Evolutionary conservation across 768 basidiomycete genomes (phyloP).

Genomic region (Macrolepiota dolichaula): DNA sequence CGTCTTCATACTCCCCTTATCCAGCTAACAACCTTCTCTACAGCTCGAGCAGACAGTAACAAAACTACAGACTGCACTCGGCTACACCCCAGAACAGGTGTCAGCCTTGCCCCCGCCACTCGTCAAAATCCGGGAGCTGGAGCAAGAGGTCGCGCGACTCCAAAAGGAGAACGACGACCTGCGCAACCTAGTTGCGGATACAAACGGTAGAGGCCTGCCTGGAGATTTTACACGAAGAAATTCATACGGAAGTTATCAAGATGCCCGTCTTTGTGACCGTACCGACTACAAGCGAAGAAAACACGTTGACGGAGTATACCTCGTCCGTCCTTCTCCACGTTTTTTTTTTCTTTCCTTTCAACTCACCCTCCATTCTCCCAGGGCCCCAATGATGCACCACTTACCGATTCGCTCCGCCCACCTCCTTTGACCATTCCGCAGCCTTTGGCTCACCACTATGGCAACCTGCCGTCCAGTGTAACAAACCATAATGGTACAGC

Average conservation of each 20-base stretch:
- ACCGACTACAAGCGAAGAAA: conserved; percentile 59
- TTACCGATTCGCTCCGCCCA: conserved; percentile 32
- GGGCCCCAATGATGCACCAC: conserved; percentile 46
- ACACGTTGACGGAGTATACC: conserved; percentile 51
- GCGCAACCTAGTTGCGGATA: conserved; percentile 59
- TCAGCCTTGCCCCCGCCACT: conserved; percentile 69
- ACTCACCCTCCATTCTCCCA: conserved; percentile 16
- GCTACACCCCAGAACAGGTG: conserved; percentile 72
- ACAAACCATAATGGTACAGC: conserved; percentile 36
- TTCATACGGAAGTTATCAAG: conserved; percentile 44
- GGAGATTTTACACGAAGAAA: conserved; percentile 46
- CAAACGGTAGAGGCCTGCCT: conserved; percentile 10
- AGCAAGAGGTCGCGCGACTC: conserved; percentile 73
- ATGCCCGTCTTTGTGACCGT: conserved; percentile 48
- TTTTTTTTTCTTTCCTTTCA: neutral
- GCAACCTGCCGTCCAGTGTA: conserved; percentile 27
- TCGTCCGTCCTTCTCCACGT: conserved; percentile 30
- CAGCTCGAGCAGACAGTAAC: conserved; percentile 86
- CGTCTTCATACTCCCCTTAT: conserved; percentile 14
- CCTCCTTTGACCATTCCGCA: conserved; percentile 66
- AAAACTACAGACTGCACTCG: conserved; percentile 74
- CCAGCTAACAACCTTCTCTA: neutral
- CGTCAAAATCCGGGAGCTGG: conserved; percentile 75
- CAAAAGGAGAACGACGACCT: conserved; percentile 73
- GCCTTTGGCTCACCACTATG: conserved; percentile 50